Evolutionary conservation across 345 rosid genomes (phyloP).

Genomic region (Theobroma cacao): DNA sequence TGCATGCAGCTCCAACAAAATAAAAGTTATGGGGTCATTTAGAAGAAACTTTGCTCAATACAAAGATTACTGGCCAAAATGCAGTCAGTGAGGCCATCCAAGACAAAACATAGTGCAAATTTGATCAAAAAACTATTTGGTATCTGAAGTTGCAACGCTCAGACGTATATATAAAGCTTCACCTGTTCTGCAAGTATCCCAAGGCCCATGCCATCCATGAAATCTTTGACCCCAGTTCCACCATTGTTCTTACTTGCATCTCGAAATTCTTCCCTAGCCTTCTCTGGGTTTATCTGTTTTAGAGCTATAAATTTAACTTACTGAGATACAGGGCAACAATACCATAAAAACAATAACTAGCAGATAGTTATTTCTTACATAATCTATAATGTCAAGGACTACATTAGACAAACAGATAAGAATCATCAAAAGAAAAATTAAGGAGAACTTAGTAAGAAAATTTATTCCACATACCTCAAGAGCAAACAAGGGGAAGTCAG

Average conservation of each 20-base stretch:
- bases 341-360: not conserved
- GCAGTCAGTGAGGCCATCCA: not conserved
- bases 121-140: not conserved
- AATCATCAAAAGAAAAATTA: constrained; percentile 9
- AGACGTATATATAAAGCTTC: constrained; percentile 14
- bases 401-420: constrained; percentile 3
- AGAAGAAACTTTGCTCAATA: not conserved
- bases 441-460: not conserved
- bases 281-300: constrained; percentile 87
- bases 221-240: constrained; percentile 87
- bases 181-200: constrained; percentile 96
- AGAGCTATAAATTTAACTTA: constrained; percentile 36
- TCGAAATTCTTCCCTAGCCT: constrained; percentile 93
- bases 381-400: constrained; percentile 4
- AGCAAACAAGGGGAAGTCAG: constrained; percentile 88
- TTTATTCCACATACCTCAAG: constrained; percentile 60
- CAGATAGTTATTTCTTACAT: not conserved
- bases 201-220: constrained; percentile 98
- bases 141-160: constrained; percentile 8
- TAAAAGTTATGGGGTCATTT: not conserved
- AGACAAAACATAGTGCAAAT: not conserved
- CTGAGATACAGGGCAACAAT: constrained; percentile 2
- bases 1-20: not conserved
- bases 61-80: not conserved
- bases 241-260: constrained; percentile 60